Evolutionary conservation across 106 monocot species (phyloP).

Genomic region (Platanthera zijinensis): DNA sequence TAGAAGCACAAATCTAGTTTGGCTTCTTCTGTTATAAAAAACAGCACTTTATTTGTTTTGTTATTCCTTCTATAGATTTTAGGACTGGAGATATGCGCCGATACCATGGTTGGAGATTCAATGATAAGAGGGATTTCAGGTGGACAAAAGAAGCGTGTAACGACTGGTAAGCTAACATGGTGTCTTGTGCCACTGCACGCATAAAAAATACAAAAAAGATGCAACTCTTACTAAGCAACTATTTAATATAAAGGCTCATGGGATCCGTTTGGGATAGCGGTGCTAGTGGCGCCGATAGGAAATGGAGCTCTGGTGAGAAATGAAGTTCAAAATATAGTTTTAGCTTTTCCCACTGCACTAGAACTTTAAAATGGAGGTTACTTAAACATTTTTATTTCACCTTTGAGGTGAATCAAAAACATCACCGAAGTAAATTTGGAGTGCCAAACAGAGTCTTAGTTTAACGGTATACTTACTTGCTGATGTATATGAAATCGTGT

Average conservation of each 20-base stretch:
- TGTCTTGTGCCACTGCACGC: neutral
- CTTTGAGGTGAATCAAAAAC: too few species aligned
- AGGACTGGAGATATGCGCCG: conserved; percentile 73
- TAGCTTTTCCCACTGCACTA: too few species aligned
- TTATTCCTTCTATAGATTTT: conserved; percentile 36
- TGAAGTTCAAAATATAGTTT: too few species aligned
- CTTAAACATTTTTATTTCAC: too few species aligned
- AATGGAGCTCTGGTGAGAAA: too few species aligned
- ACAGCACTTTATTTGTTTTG: neutral
- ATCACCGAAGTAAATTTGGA: too few species aligned
- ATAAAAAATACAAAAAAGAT: too few species aligned
- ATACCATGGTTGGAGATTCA: conserved; percentile 76
- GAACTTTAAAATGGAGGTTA: too few species aligned
- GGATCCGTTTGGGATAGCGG: too few species aligned
- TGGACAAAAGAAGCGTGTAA: conserved; percentile 77
- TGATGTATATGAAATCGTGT: neutral
- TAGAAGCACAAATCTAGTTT: neutral
- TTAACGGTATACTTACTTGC: neutral
- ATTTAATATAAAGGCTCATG: too few species aligned
- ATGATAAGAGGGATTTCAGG: conserved; percentile 79
- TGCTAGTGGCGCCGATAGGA: too few species aligned
- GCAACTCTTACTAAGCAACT: neutral
- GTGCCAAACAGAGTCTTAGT: neutral
- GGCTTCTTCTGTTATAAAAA: neutral
- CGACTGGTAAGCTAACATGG: conserved; percentile 40